These are phyloP conservation scores for Leishmania aethiopica DNA, from an alignment of 208 protist genomes.

Conservation along the genomic window DNA sequence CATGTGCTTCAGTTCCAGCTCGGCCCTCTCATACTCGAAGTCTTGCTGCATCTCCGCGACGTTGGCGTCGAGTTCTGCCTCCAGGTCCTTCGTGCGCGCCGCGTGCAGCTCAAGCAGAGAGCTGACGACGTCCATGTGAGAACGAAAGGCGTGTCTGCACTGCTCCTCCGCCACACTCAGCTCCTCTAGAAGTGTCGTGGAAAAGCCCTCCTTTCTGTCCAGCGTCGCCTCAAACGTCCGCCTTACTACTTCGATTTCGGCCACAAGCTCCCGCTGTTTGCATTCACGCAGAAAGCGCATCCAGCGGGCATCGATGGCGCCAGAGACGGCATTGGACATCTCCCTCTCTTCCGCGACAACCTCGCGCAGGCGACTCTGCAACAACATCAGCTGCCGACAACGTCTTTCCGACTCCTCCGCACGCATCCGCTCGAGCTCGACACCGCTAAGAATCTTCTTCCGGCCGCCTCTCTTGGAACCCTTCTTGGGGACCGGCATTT, in stretches of 20 bases:
- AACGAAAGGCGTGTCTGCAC: conserved; percentile 87
- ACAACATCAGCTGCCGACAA: conserved; percentile 67
- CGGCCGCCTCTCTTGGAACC: conserved; percentile 22
- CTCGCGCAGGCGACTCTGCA: conserved; percentile 73
- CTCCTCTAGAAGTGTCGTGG: conserved; percentile 88
- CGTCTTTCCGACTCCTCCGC: conserved; percentile 78
- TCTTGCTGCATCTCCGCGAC: conserved; percentile 89
- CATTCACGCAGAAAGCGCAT: conserved; percentile 90
- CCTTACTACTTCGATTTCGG: conserved; percentile 89
- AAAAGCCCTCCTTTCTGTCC: conserved; percentile 94
- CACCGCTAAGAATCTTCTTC: conserved; percentile 56
- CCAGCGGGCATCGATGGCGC: conserved; percentile 87
- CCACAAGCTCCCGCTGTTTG: conserved; percentile 93
- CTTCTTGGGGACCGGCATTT: conserved; percentile 31
- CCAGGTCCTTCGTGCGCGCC: conserved; percentile 73
- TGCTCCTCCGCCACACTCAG: conserved; percentile 95
- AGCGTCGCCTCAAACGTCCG: conserved; percentile 92
- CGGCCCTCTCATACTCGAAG: conserved; percentile 91
- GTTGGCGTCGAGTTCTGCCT: conserved; percentile 92
- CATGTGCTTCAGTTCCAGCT: conserved; percentile 84
- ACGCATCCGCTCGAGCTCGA: conserved; percentile 56
- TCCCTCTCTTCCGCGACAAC: conserved; percentile 83
- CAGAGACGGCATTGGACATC: conserved; percentile 45
- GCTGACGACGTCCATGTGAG: conserved; percentile 92
- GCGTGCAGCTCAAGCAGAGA: conserved; percentile 91